Evolutionary conservation across 257 asterid genomes (phyloP).

Genomic region (Mentha longifolia): DNA sequence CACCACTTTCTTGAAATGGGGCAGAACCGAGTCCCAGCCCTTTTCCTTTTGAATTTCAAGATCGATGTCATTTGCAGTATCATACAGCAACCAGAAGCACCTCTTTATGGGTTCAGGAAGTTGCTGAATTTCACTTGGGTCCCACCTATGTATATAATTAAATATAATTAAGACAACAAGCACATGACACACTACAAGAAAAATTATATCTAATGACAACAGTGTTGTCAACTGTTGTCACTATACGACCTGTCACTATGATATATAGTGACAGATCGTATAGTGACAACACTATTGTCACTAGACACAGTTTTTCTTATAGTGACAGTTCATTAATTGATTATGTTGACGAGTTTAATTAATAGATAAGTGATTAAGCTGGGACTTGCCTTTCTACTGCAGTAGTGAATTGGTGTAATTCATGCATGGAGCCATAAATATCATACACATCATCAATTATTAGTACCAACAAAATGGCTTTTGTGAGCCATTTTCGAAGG

Average conservation of each 20-base stretch:
- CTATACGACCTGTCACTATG: no score
- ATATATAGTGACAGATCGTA: no score
- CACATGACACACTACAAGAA: no score
- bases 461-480: constrained; percentile 44
- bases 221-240: no score
- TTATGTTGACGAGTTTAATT: no score
- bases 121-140: constrained; percentile 39
- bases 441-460: constrained; percentile 69
- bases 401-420: constrained; percentile 49
- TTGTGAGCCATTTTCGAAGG: constrained; percentile 61
- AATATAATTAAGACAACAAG: no score
- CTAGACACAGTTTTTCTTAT: no score
- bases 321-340: no score
- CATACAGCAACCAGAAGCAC: constrained; percentile 47
- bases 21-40: constrained; percentile 49
- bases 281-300: no score
- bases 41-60: constrained; percentile 44
- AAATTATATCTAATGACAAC: no score
- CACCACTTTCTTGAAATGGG: constrained; percentile 55
- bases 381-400: constrained; percentile 48
- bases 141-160: constrained; percentile 49
- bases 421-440: constrained; percentile 53
- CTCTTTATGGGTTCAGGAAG: constrained; percentile 56
- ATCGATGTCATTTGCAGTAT: constrained; percentile 50
- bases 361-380: no score